Evolutionary conservation across 1,284 basidiomycete genomes (phyloP), one percentile per base, ranked within the genome.

Genomic region (Naganishia liquefaciens): DNA sequence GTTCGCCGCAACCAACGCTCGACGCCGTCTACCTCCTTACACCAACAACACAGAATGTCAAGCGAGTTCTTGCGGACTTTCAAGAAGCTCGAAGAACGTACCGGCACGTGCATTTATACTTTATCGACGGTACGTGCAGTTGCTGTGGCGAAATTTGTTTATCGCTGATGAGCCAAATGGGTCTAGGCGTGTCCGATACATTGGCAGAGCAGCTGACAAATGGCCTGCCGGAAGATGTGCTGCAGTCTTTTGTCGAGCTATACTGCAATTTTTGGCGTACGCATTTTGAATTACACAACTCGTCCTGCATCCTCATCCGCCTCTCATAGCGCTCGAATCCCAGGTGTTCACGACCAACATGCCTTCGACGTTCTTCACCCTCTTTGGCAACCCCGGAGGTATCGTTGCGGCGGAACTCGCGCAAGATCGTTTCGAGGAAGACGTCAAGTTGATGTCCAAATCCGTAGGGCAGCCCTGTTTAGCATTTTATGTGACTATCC

Each of bases 21-120:
- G 91, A 96, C 78, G 93, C 91, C 27, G 82, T 98, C 72, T 99
- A 99, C 79, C 81, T 99, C 68, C 82, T 99, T 68, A 95, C 94
- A 83, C 91, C 96, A 15, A 99, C 96, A 1, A 87, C 86, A 3
- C 89, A 93, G 80, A 99, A 99, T 76, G 86, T 98, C 54, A 88
- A 96, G 68, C 86, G 93, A 21, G 84, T 99, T 74, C 89, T 98
- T 72, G 85, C 83, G 33, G 94, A 97, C 79, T 95, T 93, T 74
- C 82, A 84, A 10, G 79, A 70, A 11, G 83, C 83, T 5, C 78
- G 80, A 62, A 84, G 85, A 66, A 90, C 90, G 73, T 99, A 98
- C 76, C 87, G 88, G 28, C 89, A 83, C 0, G 96, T 90, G 0
- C 92, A 98, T 77, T 77, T 98, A 64, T 97, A 96, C 83, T 99